Conservation (phyloP, 129 eudicot species). For the Flaveria sonorensis region DNA sequence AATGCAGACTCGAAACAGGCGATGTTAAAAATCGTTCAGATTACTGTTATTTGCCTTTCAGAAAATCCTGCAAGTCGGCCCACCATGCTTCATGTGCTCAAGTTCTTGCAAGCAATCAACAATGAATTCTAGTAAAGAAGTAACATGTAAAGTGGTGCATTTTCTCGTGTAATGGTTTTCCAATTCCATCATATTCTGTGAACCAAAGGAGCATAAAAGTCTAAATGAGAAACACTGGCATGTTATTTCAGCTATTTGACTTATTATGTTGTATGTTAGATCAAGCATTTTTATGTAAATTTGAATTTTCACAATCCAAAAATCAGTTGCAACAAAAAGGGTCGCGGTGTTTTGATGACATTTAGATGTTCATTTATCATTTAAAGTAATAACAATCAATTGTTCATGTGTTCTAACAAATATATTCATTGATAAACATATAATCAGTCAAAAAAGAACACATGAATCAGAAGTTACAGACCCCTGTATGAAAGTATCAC, state of each 20-base stretch:
- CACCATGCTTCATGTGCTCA: slow-evolving; percentile 64
- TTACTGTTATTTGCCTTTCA: slow-evolving; percentile 57
- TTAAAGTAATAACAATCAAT: background rate
- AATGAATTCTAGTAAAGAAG: slow-evolving; percentile 36
- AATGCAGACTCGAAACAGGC: slow-evolving; percentile 68
- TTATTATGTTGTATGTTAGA: no score
- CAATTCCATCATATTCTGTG: no score
- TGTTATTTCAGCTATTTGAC: no score
- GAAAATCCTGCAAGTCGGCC: slow-evolving; percentile 69
- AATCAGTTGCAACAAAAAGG: no score
- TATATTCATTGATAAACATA: background rate
- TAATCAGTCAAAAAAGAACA: background rate
- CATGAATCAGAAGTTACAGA: slow-evolving; percentile 6
- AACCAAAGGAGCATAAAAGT: no score
- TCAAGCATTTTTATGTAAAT: no score
- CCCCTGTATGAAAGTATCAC: background rate
- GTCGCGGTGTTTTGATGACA: background rate
- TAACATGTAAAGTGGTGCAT: slow-evolving; percentile 14
- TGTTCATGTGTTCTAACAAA: background rate
- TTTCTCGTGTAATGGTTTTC: no score
- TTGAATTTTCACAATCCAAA: no score
- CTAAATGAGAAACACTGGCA: no score
- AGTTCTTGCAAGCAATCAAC: slow-evolving; percentile 64
- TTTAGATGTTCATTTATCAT: background rate
- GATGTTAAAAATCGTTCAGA: slow-evolving; percentile 64